Conservation (phyloP, 768 basidiomycete genomes). For the Polyporus arcularius region DNA sequence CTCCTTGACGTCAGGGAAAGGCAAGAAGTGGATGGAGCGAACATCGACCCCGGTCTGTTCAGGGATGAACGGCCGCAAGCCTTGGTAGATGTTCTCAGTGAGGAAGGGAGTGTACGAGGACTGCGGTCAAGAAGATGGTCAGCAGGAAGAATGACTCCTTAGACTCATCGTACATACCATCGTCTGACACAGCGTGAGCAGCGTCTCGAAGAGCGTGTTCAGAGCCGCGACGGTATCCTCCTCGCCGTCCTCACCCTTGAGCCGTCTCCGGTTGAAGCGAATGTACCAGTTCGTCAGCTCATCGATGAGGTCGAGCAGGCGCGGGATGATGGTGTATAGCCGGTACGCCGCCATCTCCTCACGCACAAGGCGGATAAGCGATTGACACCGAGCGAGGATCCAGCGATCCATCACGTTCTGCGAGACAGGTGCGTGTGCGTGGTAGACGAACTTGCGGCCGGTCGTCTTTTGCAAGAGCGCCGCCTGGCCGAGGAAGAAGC, state of each 20-base stretch:
- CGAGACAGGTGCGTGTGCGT: conserved; percentile 80
- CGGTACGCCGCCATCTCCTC: conserved; percentile 98
- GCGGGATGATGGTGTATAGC: conserved; percentile 96
- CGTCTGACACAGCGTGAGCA: conserved; percentile 92
- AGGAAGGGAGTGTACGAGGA: conserved; percentile 98
- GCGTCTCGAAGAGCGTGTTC: conserved; percentile 93
- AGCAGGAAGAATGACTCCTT: not conserved
- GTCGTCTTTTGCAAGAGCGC: conserved; percentile 81
- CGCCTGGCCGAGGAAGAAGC: conserved; percentile 97
- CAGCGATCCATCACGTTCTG: conserved; percentile 98
- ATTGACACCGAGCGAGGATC: conserved; percentile 98
- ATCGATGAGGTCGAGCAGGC: conserved; percentile 87
- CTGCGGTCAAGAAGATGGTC: conserved; percentile 38
- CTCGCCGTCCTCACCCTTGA: conserved; percentile 92
- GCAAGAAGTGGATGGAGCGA: conserved; percentile 93
- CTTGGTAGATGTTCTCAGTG: conserved; percentile 95
- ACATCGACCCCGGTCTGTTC: conserved; percentile 75
- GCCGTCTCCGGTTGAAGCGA: conserved; percentile 92
- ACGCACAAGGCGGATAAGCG: conserved; percentile 86
- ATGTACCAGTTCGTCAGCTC: conserved; percentile 99
- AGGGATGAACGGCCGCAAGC: conserved; percentile 82
- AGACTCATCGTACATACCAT: conserved; percentile 63
- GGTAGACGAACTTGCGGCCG: conserved; percentile 79
- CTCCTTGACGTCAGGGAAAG: conserved; percentile 90
- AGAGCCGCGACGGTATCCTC: conserved; percentile 87